phyloP scores from a whole-genome alignment of 73 alveolate genomes.

The Paramecium primaurelia region DNA sequence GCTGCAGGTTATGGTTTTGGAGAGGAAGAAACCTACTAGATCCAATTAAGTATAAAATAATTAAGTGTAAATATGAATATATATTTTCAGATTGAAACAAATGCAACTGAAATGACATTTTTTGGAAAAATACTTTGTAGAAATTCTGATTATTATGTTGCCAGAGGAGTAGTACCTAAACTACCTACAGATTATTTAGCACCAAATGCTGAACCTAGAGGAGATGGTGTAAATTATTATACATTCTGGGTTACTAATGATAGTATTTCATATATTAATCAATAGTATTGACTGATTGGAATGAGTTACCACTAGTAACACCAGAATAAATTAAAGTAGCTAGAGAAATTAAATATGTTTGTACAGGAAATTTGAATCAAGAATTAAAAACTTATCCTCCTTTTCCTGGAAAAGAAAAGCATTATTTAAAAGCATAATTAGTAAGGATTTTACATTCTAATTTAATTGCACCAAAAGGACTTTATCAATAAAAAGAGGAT shows the following conservation, averaged over 20 bases:
- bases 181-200: slow-evolving; percentile 81
- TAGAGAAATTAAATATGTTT: slow-evolving; percentile 72
- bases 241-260: slow-evolving; percentile 83
- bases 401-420: slow-evolving; percentile 95
- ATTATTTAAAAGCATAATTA: slow-evolving; percentile 90
- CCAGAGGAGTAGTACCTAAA: slow-evolving; percentile 82
- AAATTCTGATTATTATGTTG: slow-evolving; percentile 90
- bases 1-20: slow-evolving; percentile 88
- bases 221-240: slow-evolving; percentile 76
- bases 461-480: slow-evolving; percentile 91
- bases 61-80: slow-evolving; percentile 45
- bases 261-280: slow-evolving; percentile 34
- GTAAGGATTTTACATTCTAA: slow-evolving; percentile 89
- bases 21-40: slow-evolving; percentile 79
- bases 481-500: slow-evolving; percentile 77
- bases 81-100: slow-evolving; percentile 46
- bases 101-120: slow-evolving; percentile 79
- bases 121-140: slow-evolving; percentile 94
- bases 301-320: slow-evolving; percentile 79
- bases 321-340: slow-evolving; percentile 74
- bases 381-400: slow-evolving; percentile 75
- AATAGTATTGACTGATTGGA: slow-evolving; percentile 77
- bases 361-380: slow-evolving; percentile 83
- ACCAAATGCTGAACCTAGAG: slow-evolving; percentile 65
- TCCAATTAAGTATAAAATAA: slow-evolving; percentile 57